Conservation (phyloP, 2,329 filamentous ascomycete species). For the Trichocomaceae sp. region DNA sequence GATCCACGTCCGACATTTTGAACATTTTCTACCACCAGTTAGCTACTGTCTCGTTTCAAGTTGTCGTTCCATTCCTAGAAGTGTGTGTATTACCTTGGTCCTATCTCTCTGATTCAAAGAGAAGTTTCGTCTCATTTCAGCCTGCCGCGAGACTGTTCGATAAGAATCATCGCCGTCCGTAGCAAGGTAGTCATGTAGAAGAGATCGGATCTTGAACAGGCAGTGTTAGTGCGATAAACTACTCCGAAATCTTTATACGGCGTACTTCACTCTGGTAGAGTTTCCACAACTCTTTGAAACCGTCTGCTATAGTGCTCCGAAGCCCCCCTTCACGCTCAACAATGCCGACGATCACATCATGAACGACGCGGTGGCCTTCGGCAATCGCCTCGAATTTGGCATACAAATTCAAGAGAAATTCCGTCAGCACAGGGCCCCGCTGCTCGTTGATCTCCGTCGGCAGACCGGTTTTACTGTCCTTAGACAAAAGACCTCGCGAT, state of each 20-base stretch:
- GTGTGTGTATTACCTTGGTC: constrained; percentile 34
- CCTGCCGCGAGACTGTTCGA: constrained; percentile 47
- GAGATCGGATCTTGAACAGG: constrained; percentile 61
- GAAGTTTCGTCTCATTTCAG: constrained; percentile 47
- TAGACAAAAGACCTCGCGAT: constrained; percentile 45
- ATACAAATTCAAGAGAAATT: constrained; percentile 85
- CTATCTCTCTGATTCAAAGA: constrained; percentile 43
- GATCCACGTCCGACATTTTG: constrained; percentile 69
- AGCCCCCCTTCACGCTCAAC: constrained; percentile 68
- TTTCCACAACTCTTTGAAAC: constrained; percentile 97
- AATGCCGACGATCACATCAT: constrained; percentile 84
- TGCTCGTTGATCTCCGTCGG: constrained; percentile 66
- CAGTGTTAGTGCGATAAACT: constrained; percentile 14
- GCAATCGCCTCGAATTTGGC: constrained; percentile 97
- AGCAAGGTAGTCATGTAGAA: constrained; percentile 93
- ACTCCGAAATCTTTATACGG: not conserved
- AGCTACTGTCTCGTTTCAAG: not conserved
- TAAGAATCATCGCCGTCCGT: constrained; percentile 71
- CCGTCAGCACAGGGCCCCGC: constrained; percentile 77
- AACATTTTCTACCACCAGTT: constrained; percentile 62
- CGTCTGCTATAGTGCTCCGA: constrained; percentile 65
- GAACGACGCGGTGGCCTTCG: constrained; percentile 87
- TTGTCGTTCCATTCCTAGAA: not conserved
- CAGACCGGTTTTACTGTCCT: constrained; percentile 50
- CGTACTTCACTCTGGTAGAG: constrained; percentile 81